A percentile compares a stretch with the other conserved stretches of the same genome.
phyloP scores from a whole-genome alignment of 2,329 filamentous ascomycete genomes.

The Pseudocercospora crystallina region DNA sequence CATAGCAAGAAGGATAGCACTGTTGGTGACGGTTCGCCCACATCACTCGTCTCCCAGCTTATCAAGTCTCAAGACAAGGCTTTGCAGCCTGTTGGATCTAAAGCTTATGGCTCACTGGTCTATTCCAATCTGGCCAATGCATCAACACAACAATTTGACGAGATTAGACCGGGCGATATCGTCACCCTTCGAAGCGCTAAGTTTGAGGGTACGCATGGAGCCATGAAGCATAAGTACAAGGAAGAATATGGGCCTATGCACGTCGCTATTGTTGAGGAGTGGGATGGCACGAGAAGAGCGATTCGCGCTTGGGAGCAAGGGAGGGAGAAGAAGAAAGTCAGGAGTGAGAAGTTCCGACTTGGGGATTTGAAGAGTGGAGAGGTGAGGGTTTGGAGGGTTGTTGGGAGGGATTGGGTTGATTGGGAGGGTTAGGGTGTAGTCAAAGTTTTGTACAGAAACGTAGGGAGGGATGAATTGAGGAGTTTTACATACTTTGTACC shows the following conservation, averaged over 20 bases:
- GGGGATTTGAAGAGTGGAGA: slow-evolving; percentile 90
- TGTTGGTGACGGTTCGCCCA: slow-evolving; percentile 80
- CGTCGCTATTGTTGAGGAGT: slow-evolving; percentile 87
- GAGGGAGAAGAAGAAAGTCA: slow-evolving; percentile 80
- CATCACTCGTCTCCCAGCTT: slow-evolving; percentile 74
- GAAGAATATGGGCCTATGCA: slow-evolving; percentile 73
- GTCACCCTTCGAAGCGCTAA: slow-evolving; percentile 88
- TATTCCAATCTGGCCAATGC: slow-evolving; percentile 96
- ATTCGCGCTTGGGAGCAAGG: slow-evolving; percentile 94
- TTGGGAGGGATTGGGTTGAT: slow-evolving; percentile 87
- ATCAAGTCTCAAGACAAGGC: slow-evolving; percentile 66
- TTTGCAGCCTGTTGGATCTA: slow-evolving; percentile 79
- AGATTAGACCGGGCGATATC: slow-evolving; percentile 91
- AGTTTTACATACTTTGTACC: too few relatives aligned
- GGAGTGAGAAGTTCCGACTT: slow-evolving; percentile 89
- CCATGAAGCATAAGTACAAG: slow-evolving; percentile 93
- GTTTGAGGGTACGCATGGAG: slow-evolving; percentile 82
- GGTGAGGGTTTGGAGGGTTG: slow-evolving; percentile 95
- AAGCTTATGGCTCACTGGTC: slow-evolving; percentile 85
- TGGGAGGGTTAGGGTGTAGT: slow-evolving; percentile 60
- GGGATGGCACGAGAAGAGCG: slow-evolving; percentile 99
- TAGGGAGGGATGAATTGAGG: not conserved
- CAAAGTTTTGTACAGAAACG: slow-evolving; percentile 2
- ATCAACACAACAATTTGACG: slow-evolving; percentile 82
- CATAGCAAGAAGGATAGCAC: slow-evolving; percentile 72